Base-by-base conservation (phyloP, 2,329 filamentous ascomycete species). In the Pseudogymnoascus sp. region DNA sequence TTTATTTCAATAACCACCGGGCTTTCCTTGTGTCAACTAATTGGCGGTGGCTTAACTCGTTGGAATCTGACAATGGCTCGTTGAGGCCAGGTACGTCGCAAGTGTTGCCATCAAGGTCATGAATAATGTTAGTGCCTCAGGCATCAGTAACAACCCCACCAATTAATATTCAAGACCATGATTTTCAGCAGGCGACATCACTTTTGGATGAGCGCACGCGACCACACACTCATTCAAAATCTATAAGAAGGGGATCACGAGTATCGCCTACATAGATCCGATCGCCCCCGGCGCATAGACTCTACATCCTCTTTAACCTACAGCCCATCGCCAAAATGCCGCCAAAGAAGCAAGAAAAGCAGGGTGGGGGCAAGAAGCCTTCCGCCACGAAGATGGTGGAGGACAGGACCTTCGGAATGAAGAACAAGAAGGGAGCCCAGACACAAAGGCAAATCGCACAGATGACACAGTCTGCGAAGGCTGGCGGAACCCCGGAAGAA, bases 371-470 rank as follows among this genome's bases (percentile, higher is more conserved):
- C 67, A 79, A 76, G 73, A 85, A 85, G 77, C 83, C 82, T 77
- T 74, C 77, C 61, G 72, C 77, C 20, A 74, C 78, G 62, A 69
- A 77, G 62, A 61, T 80, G 47, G 89, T 91, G 65, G 91, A 94
- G 65, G 94, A 99, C 80, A 94, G 93, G 79, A 96, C 94, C 57
- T 99, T 99, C 81, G 94, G 94, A 70, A 97, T 99, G 94, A 99
- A 99, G 79, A 99, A 99, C 74, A 99, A 99, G 81, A 99, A 97
- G 82, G 94, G 94, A 68, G 88, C 85, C 62, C 87, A 85, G 59
- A 93, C 91, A 61, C 90, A 97, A 77, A 96, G 87, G 76, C 85
- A 92, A 68, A 97, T 99, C 72, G 87, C 89, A 62, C 89, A 91
- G 70, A 84, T 99, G 74, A 78, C 86, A 67, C 82, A 86, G 53